A percentile compares a stretch with the other conserved stretches of the same genome.
Evolutionary conservation across 179 eudicot genomes (phyloP).

Genomic region (Beta lomatogona): DNA sequence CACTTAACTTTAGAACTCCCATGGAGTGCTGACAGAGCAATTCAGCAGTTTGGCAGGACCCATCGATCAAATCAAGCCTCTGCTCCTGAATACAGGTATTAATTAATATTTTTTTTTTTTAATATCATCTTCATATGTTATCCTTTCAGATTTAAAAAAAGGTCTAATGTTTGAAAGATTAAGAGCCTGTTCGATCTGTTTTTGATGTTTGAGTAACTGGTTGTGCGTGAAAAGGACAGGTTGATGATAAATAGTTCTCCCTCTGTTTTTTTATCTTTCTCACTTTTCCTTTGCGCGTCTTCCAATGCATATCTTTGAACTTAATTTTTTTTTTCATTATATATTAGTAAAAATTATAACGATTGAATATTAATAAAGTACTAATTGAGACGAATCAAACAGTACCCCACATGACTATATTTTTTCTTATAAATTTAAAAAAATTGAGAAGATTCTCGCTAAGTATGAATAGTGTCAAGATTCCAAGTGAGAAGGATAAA

Average conservation of each 20-base stretch:
- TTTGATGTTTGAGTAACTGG: not conserved
- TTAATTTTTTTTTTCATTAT: no score
- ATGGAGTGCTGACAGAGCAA: slow-evolving; percentile 99
- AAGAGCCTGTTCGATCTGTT: not conserved
- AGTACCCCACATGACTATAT: no score
- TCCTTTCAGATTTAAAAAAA: slow-evolving; percentile 4
- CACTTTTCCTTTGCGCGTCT: no score
- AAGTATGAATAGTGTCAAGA: no score
- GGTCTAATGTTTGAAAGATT: not conserved
- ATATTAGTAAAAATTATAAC: no score
- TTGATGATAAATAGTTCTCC: not conserved
- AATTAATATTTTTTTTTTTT: not conserved
- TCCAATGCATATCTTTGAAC: no score
- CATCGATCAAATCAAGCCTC: slow-evolving; percentile 99
- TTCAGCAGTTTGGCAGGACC: slow-evolving; percentile 99
- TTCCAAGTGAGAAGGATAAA: no score
- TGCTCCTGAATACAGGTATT: slow-evolving; percentile 95
- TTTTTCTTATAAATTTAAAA: no score
- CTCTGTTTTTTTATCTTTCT: no score
- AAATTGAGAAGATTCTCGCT: no score
- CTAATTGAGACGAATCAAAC: no score
- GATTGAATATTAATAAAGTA: no score
- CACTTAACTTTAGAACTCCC: slow-evolving; percentile 96
- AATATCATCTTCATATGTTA: not conserved
- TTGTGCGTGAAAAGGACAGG: not conserved